phyloP scores from a whole-genome alignment of 23 red algal genomes.

The Gracilariopsis chorda region DNA sequence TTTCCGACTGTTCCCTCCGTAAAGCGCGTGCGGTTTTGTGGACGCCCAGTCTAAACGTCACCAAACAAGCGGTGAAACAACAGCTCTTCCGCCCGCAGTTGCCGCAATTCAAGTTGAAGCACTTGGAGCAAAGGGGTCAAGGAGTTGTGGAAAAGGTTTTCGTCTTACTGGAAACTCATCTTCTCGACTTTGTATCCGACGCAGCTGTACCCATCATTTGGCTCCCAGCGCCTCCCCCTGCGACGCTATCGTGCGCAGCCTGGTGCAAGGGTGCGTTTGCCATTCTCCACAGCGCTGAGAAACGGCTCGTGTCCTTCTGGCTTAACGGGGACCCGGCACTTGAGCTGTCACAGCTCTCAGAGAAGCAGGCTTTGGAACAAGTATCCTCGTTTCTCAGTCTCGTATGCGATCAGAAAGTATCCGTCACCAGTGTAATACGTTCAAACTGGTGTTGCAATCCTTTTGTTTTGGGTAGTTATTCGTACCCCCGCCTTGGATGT shows the following conservation, averaged over 20 bases:
- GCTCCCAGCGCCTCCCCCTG: not conserved
- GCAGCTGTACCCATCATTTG: slow-evolving; percentile 14
- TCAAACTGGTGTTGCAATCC: slow-evolving; percentile 6
- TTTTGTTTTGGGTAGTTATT: slow-evolving; percentile 30
- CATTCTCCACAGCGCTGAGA: not conserved
- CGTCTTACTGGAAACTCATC: not conserved
- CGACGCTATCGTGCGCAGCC: not conserved
- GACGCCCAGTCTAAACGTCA: slow-evolving; percentile 28
- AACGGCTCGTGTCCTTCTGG: slow-evolving; percentile 18
- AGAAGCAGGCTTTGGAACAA: not conserved
- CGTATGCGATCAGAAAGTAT: slow-evolving; percentile 4
- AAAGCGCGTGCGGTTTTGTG: not conserved
- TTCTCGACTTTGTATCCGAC: not conserved
- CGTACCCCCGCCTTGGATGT: slow-evolving; percentile 9
- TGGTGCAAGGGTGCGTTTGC: slow-evolving; percentile 18
- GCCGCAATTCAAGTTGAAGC: slow-evolving; percentile 6
- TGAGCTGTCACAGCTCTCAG: not conserved
- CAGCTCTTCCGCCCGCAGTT: not conserved
- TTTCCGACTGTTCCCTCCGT: not conserved
- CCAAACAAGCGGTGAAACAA: not conserved
- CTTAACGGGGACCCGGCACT: slow-evolving; percentile 21
- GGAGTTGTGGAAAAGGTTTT: slow-evolving; percentile 31
- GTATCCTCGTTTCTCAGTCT: not conserved
- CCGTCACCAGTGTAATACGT: not conserved
- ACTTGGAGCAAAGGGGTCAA: not conserved